These are phyloP conservation scores for Ascochyta viciae-villosae DNA, from an alignment of 2,329 filamentous ascomycete genomes.

Conservation along the genomic window DNA sequence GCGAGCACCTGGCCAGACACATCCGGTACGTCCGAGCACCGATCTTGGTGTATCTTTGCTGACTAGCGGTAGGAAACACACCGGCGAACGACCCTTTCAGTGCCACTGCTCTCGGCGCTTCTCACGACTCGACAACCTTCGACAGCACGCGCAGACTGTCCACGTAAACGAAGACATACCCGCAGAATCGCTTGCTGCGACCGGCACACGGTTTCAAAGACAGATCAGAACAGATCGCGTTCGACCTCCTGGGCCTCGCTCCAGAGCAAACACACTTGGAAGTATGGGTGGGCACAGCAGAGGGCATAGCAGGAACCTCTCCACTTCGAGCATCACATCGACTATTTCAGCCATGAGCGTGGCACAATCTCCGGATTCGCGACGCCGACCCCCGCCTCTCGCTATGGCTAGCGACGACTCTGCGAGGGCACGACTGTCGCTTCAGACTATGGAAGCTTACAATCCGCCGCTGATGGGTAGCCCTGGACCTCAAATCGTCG, in stretches of 20 bases:
- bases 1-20: conserved; percentile 92
- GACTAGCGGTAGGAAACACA: conserved; percentile 77
- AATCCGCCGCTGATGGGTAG: conserved; percentile 67
- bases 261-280: conserved; percentile 78
- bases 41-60: conserved; percentile 25
- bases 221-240: conserved; percentile 89
- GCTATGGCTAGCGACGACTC: conserved; percentile 78
- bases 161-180: conserved; percentile 98
- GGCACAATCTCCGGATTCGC: conserved; percentile 54
- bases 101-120: conserved; percentile 95
- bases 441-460: conserved; percentile 67
- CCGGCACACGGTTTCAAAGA: conserved; percentile 88
- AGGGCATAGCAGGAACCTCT: conserved; percentile 84
- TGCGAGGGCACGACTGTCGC: conserved; percentile 62
- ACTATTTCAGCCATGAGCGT: conserved; percentile 72
- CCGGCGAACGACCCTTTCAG: conserved; percentile 93
- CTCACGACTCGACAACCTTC: conserved; percentile 90
- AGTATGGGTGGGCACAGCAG: conserved; percentile 74
- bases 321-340: conserved; percentile 84
- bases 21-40: conserved; percentile 71
- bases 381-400: conserved; percentile 79
- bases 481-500: conserved; percentile 68
- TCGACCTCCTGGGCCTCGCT: conserved; percentile 73
- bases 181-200: conserved; percentile 88
- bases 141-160: conserved; percentile 96